Base-by-base conservation (phyloP, 1,139 yeast species). In the Saccharomyces uvarum region DNA sequence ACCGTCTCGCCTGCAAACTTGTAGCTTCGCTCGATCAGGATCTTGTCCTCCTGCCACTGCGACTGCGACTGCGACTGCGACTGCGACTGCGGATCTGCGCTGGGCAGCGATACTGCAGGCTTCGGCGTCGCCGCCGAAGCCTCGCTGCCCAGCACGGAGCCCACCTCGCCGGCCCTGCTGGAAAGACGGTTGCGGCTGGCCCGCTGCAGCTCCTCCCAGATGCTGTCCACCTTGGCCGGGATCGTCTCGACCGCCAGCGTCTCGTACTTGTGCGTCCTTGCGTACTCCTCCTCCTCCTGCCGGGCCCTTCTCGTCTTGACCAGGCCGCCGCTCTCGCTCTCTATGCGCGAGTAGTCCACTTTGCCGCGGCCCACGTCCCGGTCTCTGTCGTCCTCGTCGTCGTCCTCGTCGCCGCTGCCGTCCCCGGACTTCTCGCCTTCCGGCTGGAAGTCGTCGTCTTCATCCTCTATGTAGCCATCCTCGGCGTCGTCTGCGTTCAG, bases 1-100 rank as follows among this genome's bases (percentile, higher is more conserved):
- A 87, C 77, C 4, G 82, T 76, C 62, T 86, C 86, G 1, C 98
- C 98, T 0, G 99, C 99, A 76, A 90, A 93, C 53, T 88, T 86
- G 68, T 88, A 91, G 5, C 84, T 81, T 54, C 95, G 77, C 57
- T 82, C 83, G 54, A 93, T 91, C 61, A 82, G 81, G 54, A 93
- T 79, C 66, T 78, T 78, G 51, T 81, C 81, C 41, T 75, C 72
- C 16, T 75, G 66, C 16, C 53, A 24, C 42, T 16, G 56, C 54
- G 19, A 55, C 41, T 14, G 47, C 47, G n/a, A n/a, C n/a, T n/a
- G n/a, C n/a, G n/a, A n/a, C 16, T 75, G 66, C 16, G 52, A 24
- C 42, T 16, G 56, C 54, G 19, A 55, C 41, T 14, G 47, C 47
- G 9, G 31, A 68, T 53, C 59, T 49, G 19, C 55, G 48, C 44